Base-by-base conservation (phyloP, 345 rosid genomes). In the Citropsis articulata region DNA sequence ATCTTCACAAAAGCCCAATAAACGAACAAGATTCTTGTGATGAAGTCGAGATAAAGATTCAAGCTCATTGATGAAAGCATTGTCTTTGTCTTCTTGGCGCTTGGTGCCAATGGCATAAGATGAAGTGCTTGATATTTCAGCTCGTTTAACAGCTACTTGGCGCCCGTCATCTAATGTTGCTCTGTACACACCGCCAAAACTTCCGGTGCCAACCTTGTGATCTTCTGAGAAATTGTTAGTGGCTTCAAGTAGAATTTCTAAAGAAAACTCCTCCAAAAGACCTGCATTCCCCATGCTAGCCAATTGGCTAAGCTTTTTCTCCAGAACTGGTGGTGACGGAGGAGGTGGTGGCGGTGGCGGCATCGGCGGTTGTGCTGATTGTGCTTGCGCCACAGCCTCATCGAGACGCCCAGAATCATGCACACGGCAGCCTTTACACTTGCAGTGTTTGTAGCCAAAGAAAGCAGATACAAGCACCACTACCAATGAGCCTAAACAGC, bases 71-170 rank as follows among this genome's bases (percentile, higher is more conserved):
- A 91, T 59, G 68, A 94, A 94, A 4, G 97, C 94, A 1, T 53
- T 59, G 81, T 92, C 93, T 18, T 71, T 91, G 79, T 94, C 96
- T 65, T 88, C 90, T 68, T 86, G 89, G 25, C 77, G 88, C 50
- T 28, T 82, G 71, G 70, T 82, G 65, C 78, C 55, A 1, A 76
- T 59, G 2, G 84, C 85, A 9, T 72, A 73, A 0, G 80, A 80
- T 4, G 78, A 4, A 18, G 76, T 63, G 63, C 71, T 79, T 19
- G 81, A 84, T 22, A 4, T 42, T 70, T 90, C 96, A 1, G 97
- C 98, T 66, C 97, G 80, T 79, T 94, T 94, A 79, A 94, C 81
- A 0, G 98, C 98, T 4, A 94, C 89, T 25, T 88, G 85, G 31
- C 88, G 91, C 4, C 92, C 96, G 9, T 89, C 98, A 2, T 80